Conservation (phyloP, 106 monocot genomes). For the Narthecium ossifragum region DNA sequence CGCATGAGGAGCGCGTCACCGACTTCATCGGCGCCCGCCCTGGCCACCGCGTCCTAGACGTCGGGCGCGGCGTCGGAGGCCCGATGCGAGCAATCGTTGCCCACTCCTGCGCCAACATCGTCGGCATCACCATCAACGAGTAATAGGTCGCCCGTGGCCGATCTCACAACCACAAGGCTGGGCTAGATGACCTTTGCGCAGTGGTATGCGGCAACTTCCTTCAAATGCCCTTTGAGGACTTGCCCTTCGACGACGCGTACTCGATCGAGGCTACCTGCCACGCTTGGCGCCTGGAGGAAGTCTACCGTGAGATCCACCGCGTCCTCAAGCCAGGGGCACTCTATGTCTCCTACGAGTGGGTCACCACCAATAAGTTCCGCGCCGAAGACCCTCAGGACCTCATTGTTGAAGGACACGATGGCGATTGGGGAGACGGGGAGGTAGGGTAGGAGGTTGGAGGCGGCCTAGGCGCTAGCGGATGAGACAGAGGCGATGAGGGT, state of each 20-base stretch:
- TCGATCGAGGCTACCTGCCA: conserved; percentile 92
- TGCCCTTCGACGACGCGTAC: conserved; percentile 74
- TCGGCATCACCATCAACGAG: too few relatives aligned
- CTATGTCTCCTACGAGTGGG: conserved; percentile 89
- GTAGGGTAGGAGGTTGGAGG: too few relatives aligned
- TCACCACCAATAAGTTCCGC: conserved; percentile 57
- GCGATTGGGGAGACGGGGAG: too few relatives aligned
- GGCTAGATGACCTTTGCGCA: conserved; percentile 66
- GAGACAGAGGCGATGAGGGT: too few relatives aligned
- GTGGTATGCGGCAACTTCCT: conserved; percentile 87
- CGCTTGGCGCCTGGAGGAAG: too few relatives aligned
- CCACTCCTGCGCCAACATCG: too few relatives aligned
- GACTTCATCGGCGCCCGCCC: too few relatives aligned
- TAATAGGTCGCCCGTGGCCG: conserved; percentile 73
- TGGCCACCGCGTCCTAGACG: conserved; percentile 47
- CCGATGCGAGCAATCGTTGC: conserved; percentile 80
- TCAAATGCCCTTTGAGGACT: conserved; percentile 62
- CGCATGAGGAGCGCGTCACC: too few relatives aligned
- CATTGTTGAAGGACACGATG: too few relatives aligned
- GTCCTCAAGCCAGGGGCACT: conserved; percentile 71
- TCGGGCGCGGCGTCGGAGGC: conserved; percentile 68
- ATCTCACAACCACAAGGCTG: conserved; percentile 75
- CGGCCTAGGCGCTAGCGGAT: too few relatives aligned
- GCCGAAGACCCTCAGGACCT: conserved; percentile 39
- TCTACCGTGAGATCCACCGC: too few relatives aligned